Evolutionary conservation across 208 protist genomes (phyloP).

Genomic region (Acanthamoeba sp.): DNA sequence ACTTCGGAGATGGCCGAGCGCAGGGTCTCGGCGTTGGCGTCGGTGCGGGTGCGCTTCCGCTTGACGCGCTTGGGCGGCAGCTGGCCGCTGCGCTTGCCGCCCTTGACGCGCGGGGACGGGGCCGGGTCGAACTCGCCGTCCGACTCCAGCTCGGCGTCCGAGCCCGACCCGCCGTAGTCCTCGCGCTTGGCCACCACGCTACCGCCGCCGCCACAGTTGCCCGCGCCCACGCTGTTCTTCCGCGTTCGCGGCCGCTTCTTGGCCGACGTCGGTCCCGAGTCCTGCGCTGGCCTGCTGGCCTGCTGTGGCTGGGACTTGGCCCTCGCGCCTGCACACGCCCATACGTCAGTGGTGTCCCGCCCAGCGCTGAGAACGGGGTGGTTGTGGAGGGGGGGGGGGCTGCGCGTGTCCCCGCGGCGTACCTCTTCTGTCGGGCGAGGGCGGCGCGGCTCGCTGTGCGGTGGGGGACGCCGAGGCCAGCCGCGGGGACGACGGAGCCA

Average conservation of each 20-base stretch:
- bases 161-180: not conserved
- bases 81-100: not conserved
- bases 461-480: not conserved
- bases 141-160: constrained; percentile 3
- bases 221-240: not conserved
- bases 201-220: too few species aligned
- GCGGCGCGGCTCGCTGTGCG: not conserved
- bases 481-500: not conserved
- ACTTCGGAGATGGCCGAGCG: constrained; percentile 33
- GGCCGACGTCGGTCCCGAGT: not conserved
- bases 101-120: not conserved
- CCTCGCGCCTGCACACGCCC: not conserved
- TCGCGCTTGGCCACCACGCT: too few species aligned
- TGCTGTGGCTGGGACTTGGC: not conserved
- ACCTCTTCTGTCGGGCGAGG: not conserved
- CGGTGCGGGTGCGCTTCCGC: constrained; percentile 47
- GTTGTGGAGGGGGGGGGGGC: too few species aligned
- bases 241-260: not conserved
- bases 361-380: too few species aligned
- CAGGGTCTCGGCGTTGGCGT: constrained; percentile 29
- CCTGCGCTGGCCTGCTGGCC: not conserved
- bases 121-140: constrained; percentile 72
- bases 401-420: not conserved
- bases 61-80: constrained; percentile 14
- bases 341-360: too few species aligned